Conservation (phyloP, 805 yeast genomes). For the Phaffomyces opuntiae region DNA sequence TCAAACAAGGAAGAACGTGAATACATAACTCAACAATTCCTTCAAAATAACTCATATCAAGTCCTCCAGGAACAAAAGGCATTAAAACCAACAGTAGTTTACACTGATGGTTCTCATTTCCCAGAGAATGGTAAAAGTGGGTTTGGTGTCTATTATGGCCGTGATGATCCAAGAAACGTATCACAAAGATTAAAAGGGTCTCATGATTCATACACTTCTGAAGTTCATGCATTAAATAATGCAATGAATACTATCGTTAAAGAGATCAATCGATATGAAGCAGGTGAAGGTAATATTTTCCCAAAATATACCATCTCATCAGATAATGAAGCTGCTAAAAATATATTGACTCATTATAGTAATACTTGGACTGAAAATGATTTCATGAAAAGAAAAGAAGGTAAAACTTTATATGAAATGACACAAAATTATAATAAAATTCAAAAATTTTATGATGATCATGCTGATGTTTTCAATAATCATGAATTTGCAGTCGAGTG, state of each 20-base stretch:
- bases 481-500: constrained; percentile 26
- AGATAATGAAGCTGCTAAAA: constrained; percentile 66
- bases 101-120: constrained; percentile 67
- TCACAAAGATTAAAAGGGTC: no score
- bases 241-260: constrained; percentile 41
- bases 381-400: constrained; percentile 35
- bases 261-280: constrained; percentile 25
- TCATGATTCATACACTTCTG: constrained; percentile 81
- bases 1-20: neutral
- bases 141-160: no score
- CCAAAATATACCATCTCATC: constrained; percentile 43
- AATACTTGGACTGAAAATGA: constrained; percentile 49
- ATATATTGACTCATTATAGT: constrained; percentile 52
- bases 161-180: no score
- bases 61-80: constrained; percentile 8
- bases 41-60: constrained; percentile 1
- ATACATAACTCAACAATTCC: neutral
- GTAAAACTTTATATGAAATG: constrained; percentile 28
- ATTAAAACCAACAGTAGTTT: constrained; percentile 28
- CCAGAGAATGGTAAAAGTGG: neutral
- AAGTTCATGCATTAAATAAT: constrained; percentile 55
- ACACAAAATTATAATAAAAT: constrained; percentile 36
- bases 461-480: constrained; percentile 20
- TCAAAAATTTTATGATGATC: constrained; percentile 27
- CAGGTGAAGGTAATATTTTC: constrained; percentile 11